Evolutionary conservation across 2,329 filamentous ascomycete genomes (phyloP), one percentile per base, ranked within the genome.

Genomic region (Metarhizium rileyi): DNA sequence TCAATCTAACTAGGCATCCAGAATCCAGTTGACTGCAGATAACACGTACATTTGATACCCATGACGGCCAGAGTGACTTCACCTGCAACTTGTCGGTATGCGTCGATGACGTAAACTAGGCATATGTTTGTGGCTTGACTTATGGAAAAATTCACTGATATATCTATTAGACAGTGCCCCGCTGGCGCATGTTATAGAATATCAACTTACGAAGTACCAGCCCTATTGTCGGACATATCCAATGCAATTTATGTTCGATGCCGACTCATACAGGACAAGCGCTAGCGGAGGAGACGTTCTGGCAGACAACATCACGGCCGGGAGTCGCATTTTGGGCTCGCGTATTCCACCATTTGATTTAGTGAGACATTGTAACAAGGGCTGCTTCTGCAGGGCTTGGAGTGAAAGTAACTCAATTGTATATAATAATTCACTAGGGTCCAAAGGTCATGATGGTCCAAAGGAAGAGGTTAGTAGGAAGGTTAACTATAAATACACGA

Each of bases 271-370:
- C 5, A 77, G 59, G 0, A 75, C 51, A 23, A 76, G 53, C 0
- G 67, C 59, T 9, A 76, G 57, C 0, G 74, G 74, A 3, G 74
- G 74, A 3, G 75, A 72, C 14, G 76, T 70, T 26, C 78, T 60
- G 56, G 76, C 61, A 55, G 74, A 78, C 0, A 76, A 66, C 10
- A 69, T 59, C 18, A 81, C 69, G 4, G 73, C 73, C 1, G 76
- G 76, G 5, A 82, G 61, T n/a, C 78, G 68, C 77, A 81, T 80
- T 57, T 81, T 77, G 0, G 78, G 75, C 46, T 79, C 72, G n/a
- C 77, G 67, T 20, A 81, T 68, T 5, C 78, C 78, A 4, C 70
- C 68, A 55, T 81, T 82, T 26, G 68, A 66, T 47, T 62, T 65
- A 0, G 78, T 81, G 22, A 75, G 64, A 49, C n/a, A n/a, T n/a